These are phyloP conservation scores for Drechslerella coelobrocha DNA, from an alignment of 2,329 filamentous ascomycete species.

Conservation along the genomic window DNA sequence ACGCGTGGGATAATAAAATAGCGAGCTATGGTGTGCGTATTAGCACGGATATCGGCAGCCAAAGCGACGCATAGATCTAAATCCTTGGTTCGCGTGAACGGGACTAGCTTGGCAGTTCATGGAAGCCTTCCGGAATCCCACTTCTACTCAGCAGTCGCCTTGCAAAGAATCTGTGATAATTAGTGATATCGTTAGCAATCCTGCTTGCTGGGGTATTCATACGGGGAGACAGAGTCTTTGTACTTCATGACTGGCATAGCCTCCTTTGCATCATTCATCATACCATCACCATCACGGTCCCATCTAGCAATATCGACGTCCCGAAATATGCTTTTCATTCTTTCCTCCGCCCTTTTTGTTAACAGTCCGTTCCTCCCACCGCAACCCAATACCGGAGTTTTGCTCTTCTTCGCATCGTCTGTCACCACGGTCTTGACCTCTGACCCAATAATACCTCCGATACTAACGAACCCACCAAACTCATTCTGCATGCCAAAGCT, in stretches of 20 bases:
- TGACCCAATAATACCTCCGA: constrained; percentile 68
- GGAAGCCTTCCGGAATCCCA: constrained; percentile 64
- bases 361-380: constrained; percentile 66
- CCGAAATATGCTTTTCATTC: constrained; percentile 70
- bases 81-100: neutral
- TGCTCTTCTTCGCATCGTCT: constrained; percentile 62
- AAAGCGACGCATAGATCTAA: too few species aligned
- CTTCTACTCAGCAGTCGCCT: constrained; percentile 67
- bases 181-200: neutral
- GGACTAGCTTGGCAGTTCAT: constrained; percentile 59
- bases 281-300: constrained; percentile 74
- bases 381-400: constrained; percentile 70
- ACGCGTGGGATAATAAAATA: too few species aligned
- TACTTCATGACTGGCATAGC: constrained; percentile 88
- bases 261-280: constrained; percentile 84
- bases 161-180: constrained; percentile 64
- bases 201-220: neutral
- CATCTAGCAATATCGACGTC: constrained; percentile 73
- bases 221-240: constrained; percentile 57
- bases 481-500: constrained; percentile 56
- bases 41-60: too few species aligned
- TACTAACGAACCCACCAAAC: constrained; percentile 67
- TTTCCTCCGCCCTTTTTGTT: constrained; percentile 69
- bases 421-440: constrained; percentile 61
- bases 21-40: too few species aligned